These are phyloP conservation scores for Colletotrichum filicis DNA, from an alignment of 2,329 filamentous ascomycete species.

Conservation along the genomic window DNA sequence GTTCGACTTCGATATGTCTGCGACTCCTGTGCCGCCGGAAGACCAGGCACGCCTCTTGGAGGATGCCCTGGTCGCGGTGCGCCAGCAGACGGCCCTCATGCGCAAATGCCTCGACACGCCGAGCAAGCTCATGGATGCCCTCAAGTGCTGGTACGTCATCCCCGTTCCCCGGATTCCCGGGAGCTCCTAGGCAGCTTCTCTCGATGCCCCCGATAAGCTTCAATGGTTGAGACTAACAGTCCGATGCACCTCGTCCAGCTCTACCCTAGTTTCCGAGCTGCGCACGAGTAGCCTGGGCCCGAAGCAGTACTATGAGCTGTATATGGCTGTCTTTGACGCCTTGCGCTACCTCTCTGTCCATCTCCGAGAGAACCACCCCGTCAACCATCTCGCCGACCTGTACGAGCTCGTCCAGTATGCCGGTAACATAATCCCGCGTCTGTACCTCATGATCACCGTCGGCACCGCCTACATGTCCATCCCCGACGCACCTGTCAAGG, in stretches of 20 bases:
- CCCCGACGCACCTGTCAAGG: slow-evolving; percentile 97
- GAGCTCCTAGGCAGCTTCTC: slow-evolving; percentile 34
- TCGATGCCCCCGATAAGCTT: slow-evolving; percentile 32
- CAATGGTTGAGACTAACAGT: slow-evolving; percentile 9
- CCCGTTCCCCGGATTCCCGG: slow-evolving; percentile 30
- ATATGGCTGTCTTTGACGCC: slow-evolving; percentile 99
- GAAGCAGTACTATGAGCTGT: slow-evolving; percentile 99
- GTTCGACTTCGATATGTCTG: slow-evolving; percentile 46
- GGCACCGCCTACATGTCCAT: slow-evolving; percentile 99
- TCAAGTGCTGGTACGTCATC: slow-evolving; percentile 93
- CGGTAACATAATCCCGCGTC: slow-evolving; percentile 93
- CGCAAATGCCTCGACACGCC: slow-evolving; percentile 97
- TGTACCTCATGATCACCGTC: slow-evolving; percentile 99
- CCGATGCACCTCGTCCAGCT: slow-evolving; percentile 64
- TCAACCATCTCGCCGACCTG: slow-evolving; percentile 96
- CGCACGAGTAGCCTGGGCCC: slow-evolving; percentile 97
- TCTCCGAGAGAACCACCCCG: slow-evolving; percentile 95
- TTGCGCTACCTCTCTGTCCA: slow-evolving; percentile 96
- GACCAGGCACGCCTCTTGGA: slow-evolving; percentile 94
- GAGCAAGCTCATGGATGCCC: slow-evolving; percentile 98
- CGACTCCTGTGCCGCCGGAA: slow-evolving; percentile 73
- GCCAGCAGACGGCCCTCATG: slow-evolving; percentile 97
- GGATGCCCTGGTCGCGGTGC: slow-evolving; percentile 95
- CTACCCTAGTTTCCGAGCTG: slow-evolving; percentile 97
- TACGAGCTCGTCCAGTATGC: slow-evolving; percentile 99